Conservation (phyloP, 805 yeast species). For the Candida easanensis region DNA sequence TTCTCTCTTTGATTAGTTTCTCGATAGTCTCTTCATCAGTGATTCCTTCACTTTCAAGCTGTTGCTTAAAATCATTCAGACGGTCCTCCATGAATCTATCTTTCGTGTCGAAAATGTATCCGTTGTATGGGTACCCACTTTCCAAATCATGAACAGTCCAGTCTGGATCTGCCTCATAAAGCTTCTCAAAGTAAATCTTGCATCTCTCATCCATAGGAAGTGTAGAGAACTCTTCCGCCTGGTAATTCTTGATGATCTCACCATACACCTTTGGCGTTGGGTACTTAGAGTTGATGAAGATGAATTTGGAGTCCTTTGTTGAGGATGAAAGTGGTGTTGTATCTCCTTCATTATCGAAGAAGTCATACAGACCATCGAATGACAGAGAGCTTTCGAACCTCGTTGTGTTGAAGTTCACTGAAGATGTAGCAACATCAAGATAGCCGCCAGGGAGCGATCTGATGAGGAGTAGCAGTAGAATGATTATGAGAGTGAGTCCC, state of each 20-base stretch:
- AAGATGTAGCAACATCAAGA: neutral
- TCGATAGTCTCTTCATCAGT: conserved; percentile 9
- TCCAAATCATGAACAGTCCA: conserved; percentile 26
- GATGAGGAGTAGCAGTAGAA: neutral
- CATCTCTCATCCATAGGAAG: conserved; percentile 19
- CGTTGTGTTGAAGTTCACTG: conserved; percentile 1
- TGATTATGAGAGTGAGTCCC: neutral
- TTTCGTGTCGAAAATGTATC: conserved; percentile 26
- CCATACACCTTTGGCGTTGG: conserved; percentile 22
- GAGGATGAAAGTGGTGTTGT: neutral
- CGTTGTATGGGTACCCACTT: conserved; percentile 18
- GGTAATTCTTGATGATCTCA: conserved; percentile 11
- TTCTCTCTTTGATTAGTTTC: conserved; percentile 8
- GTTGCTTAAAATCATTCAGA: conserved; percentile 15
- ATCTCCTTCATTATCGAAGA: conserved; percentile 2
- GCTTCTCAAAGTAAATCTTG: conserved; percentile 17
- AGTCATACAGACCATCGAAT: conserved; percentile 5
- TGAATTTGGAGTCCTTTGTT: conserved; percentile 7
- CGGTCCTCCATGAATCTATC: conserved; percentile 19
- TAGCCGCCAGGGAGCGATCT: neutral
- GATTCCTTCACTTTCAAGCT: conserved; percentile 12
- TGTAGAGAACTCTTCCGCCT: conserved; percentile 18
- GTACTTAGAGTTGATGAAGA: conserved; percentile 23
- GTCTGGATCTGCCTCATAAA: conserved; percentile 21
- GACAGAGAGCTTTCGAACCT: neutral